Base-by-base conservation (phyloP, 2,329 filamentous ascomycete species). In the Penicillium sp. region DNA sequence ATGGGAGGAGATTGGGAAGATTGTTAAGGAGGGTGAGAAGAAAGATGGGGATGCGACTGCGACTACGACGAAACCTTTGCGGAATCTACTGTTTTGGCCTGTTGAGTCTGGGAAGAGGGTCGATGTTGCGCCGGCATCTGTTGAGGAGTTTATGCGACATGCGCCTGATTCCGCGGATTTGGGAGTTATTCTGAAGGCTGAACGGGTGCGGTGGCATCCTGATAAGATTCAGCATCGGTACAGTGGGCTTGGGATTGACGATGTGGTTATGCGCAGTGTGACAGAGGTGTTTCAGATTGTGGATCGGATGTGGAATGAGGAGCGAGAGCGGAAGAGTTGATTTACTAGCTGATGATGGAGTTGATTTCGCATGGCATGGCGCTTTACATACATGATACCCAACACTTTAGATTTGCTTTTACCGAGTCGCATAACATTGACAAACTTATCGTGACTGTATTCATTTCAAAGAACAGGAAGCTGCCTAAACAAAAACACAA, bases 201-300 rank as follows among this genome's bases (percentile, higher is more conserved):
- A 99, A 78, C 86, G 95, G 51, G 87, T 98, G 19, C 83, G 92
- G 16, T 99, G 95, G 95, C 95, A 99, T 78, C 95, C 95, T 4
- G 95, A 99, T 77, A 99, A 98, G 80, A 90, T 98, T 55, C 91
- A 97, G 79, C 95, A 97, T 77, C 85, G 87, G 52, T 87, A 96
- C 58, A 90, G 91, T 3, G 86, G 84, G 0, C 78, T 85, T 57
- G 80, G 81, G 14, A 85, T 96, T 49, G 88, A 93, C 48, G 82
- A 86, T 24, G 82, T 82, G 3, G 85, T 90, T 3, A 87, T 96
- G 82, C 86, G 85, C 69, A 83, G 87, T 53, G 90, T 97, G 43
- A 99, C 93, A 11, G 89, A 90, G 7, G 88, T 96, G 10, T 99
- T 98, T 69, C 93, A 98, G 76, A 87, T 92, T 29, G 83, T 98